Base-by-base conservation (phyloP, 345 rosid species). In the Eucalyptus dawsonii region DNA sequence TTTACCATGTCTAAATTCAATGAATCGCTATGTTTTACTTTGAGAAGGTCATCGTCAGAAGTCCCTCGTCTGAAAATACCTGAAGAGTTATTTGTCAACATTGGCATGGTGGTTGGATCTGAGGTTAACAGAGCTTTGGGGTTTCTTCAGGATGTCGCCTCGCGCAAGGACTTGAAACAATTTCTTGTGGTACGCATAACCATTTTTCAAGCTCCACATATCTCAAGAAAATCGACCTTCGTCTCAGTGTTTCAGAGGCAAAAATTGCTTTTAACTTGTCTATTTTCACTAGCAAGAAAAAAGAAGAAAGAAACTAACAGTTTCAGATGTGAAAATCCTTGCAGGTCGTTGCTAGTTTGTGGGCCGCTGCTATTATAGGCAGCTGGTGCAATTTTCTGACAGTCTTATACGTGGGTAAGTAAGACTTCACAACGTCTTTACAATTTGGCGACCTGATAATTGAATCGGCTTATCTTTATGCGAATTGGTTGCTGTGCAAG, bases 351-450 rank as follows among this genome's bases (percentile, higher is more conserved):
- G 87, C 83, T 80, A 94, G 97, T 93, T 93, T 98, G 90, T 96
- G 95, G 96, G 89, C 37, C 88, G 95, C 96, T 86, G 98, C 98
- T 45, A 90, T 97, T 21, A 91, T 97, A 44, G 99, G 99, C 44
- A 95, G 97, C 95, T 98, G 99, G 95, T 98, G 96, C 95, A 96
- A 96, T 89, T 95, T 98, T 90, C 92, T 98, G 76, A 98, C 99
- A 44, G 98, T 97, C 91, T 40, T 98, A 21, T 98, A 98, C 80
- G 88, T 95, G 86, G 98, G 99, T 98, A 89, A 95, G 97, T 88
- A 24, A 27, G 27, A 58, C 8, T 19, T 72, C 45, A 37, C 3
- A 14, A 21, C 2, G 44, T 72, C 45, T 19, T 37, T 9, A 8
- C 83, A 72, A 17, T 72, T 19, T 72, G 45, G 42, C 14, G 42